A percentile compares a stretch with the other conserved stretches of the same genome.
Conservation (phyloP, 495 filamentous ascomycete genomes). For the Elasticomyces elasticus region DNA sequence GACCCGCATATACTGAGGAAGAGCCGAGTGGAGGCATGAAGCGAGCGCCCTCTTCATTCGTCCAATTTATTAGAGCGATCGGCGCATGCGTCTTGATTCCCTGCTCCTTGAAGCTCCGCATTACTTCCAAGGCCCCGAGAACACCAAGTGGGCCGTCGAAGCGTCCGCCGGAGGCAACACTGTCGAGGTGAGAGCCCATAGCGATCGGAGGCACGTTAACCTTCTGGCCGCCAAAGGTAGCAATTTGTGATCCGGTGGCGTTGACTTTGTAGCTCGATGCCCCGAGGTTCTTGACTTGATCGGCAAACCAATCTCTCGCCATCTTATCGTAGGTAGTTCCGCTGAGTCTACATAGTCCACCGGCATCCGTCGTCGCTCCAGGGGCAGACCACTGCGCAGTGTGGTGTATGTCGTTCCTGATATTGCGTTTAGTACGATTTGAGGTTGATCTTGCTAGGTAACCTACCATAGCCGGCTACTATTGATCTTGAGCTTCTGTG, state of each 20-base stretch:
- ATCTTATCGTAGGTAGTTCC: conserved; percentile 7
- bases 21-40: conserved; percentile 12
- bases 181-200: conserved; percentile 18
- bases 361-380: too few relatives aligned
- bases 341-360: conserved; percentile 10
- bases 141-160: conserved; percentile 18
- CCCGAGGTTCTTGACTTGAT: conserved; percentile 11
- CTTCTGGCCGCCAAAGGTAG: conserved; percentile 7
- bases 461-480: conserved; percentile 2
- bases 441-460: too few relatives aligned
- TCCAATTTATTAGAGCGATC: conserved; percentile 10
- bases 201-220: conserved; percentile 12
- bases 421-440: too few relatives aligned
- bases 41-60: conserved; percentile 17
- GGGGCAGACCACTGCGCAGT: conserved; percentile 17
- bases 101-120: conserved; percentile 9
- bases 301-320: conserved; percentile 16
- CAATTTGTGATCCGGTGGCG: conserved; percentile 15
- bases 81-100: conserved; percentile 15
- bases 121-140: conserved; percentile 8
- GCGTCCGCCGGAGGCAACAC: conserved; percentile 14
- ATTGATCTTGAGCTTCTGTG: conserved; percentile 1
- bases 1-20: conserved; percentile 15
- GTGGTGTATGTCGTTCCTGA: conserved; percentile 18
- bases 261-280: conserved; percentile 16